Evolutionary conservation across 768 basidiomycete species (phyloP).

Genomic region (Krasilnikovozyma curviuscula): DNA sequence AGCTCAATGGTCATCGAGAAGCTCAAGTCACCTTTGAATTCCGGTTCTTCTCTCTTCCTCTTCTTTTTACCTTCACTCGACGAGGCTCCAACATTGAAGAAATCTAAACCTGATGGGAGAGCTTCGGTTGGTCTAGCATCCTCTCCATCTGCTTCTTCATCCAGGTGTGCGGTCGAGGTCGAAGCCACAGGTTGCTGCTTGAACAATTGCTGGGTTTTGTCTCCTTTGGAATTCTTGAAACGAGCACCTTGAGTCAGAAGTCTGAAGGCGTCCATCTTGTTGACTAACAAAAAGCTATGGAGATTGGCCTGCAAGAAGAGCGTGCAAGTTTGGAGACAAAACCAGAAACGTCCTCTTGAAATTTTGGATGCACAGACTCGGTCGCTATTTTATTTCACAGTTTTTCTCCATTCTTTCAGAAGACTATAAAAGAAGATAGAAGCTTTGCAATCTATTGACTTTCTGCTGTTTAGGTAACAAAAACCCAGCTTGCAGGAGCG

Average conservation of each 20-base stretch:
- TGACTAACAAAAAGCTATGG: not conserved
- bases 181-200: conserved; percentile 3
- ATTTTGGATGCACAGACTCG: too few species aligned
- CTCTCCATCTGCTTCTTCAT: not conserved
- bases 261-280: conserved; percentile 64
- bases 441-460: too few species aligned
- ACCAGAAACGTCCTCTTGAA: too few species aligned
- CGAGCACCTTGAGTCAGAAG: conserved; percentile 63
- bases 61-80: conserved; percentile 20
- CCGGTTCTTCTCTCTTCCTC: conserved; percentile 14
- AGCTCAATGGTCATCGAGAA: not conserved
- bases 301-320: too few species aligned
- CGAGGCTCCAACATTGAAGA: conserved; percentile 54
- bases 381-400: too few species aligned
- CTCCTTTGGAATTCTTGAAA: conserved; percentile 29
- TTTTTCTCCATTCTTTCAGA: too few species aligned
- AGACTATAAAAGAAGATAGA: too few species aligned
- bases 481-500: too few species aligned
- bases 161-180: conserved; percentile 14
- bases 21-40: not conserved
- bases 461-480: too few species aligned
- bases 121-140: not conserved
- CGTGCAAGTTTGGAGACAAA: too few species aligned
- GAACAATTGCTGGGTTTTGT: conserved; percentile 14
- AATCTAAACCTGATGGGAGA: conserved; percentile 64